These are phyloP conservation scores for Gracilariopsis chorda DNA, from an alignment of 23 red algal species.

Conservation along the genomic window DNA sequence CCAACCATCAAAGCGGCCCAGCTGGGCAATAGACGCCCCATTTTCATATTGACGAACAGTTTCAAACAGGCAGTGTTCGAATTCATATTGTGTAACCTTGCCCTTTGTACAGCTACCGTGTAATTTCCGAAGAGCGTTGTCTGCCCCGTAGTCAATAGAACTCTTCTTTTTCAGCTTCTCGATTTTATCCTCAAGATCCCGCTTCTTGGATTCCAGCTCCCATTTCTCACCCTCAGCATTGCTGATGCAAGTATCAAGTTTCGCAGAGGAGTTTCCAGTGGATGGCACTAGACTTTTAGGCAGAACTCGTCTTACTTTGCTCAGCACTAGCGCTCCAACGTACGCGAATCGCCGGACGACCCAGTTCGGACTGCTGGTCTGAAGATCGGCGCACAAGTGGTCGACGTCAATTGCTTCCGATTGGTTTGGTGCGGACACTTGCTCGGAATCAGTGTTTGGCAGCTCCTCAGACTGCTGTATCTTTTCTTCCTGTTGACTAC, in stretches of 20 bases:
- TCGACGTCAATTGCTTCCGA: constrained; percentile 1
- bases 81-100: constrained; percentile 70
- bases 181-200: background rate
- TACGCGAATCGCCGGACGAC: background rate
- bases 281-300: background rate
- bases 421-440: background rate
- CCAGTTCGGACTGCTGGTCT: constrained; percentile 12
- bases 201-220: constrained; percentile 2
- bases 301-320: constrained; percentile 11
- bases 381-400: constrained; percentile 25
- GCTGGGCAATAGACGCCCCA: constrained; percentile 25
- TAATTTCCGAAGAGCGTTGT: constrained; percentile 39
- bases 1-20: constrained; percentile 62
- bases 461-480: background rate
- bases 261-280: background rate
- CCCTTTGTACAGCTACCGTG: constrained; percentile 54
- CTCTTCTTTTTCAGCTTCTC: background rate
- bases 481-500: no score
- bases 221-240: constrained; percentile 25
- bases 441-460: background rate
- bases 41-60: constrained; percentile 62
- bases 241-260: background rate
- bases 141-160: constrained; percentile 45
- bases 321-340: background rate
- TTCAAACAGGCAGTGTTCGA: constrained; percentile 74